Conservation (phyloP, 352 stramenopile species). For the Albugo candida region DNA sequence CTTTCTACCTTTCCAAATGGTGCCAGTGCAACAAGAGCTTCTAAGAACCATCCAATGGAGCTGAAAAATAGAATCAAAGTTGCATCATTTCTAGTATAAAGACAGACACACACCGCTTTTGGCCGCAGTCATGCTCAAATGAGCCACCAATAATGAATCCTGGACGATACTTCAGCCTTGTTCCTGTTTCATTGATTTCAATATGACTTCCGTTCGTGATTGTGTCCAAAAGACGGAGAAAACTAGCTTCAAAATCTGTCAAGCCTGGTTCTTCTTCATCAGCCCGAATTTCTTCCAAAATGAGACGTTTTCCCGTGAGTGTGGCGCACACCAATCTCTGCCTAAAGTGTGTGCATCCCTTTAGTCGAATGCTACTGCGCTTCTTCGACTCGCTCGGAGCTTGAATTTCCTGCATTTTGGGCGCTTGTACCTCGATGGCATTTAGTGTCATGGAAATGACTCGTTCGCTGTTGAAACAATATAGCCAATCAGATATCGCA, state of each 20-base stretch:
- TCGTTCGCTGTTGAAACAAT: too few relatives aligned
- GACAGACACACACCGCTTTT: constrained; percentile 15
- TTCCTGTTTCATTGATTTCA: constrained; percentile 99
- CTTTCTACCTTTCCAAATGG: constrained; percentile 86
- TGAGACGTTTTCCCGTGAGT: constrained; percentile 81
- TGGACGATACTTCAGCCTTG: constrained; percentile 90
- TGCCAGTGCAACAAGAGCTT: constrained; percentile 91
- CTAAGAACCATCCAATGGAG: constrained; percentile 96
- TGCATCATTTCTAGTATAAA: background rate
- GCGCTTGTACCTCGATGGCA: too few relatives aligned
- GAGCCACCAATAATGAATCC: constrained; percentile 91
- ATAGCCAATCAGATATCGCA: too few relatives aligned
- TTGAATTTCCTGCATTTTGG: background rate
- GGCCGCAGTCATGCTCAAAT: constrained; percentile 90
- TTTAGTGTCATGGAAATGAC: too few relatives aligned
- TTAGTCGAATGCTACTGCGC: constrained; percentile 17
- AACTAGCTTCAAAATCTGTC: constrained; percentile 91
- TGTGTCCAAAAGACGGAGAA: constrained; percentile 90
- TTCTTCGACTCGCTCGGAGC: constrained; percentile 1
- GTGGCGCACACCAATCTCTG: constrained; percentile 86
- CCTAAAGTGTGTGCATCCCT: constrained; percentile 85
- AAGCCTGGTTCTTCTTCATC: constrained; percentile 91
- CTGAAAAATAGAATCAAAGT: constrained; percentile 5
- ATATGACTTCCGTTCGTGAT: constrained; percentile 95
- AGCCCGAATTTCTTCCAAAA: constrained; percentile 89